These are phyloP conservation scores for Arabidopsis thaliana DNA, from an alignment of 345 rosid species.

Conservation along the genomic window TAIR10.1 NC_003071.7:16249001-16249500, in stretches of 20 bases:
- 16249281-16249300: constrained; percentile 54
- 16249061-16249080: constrained; percentile 91
- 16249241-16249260: constrained; percentile 72
- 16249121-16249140: constrained; percentile 55
- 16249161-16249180: background rate
- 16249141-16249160: constrained; percentile 13
- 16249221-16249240: constrained; percentile 83
- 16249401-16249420: constrained; percentile 86
- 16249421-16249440: constrained; percentile 82
- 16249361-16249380: constrained; percentile 88
- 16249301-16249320: constrained; percentile 64
- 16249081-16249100: constrained; percentile 87
- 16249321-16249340: constrained; percentile 52
- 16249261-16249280: constrained; percentile 66
- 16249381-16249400: constrained; percentile 94
- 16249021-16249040: constrained; percentile 73
- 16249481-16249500: too few relatives aligned
- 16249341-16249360: constrained; percentile 54
- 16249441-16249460: constrained; percentile 79
- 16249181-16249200: constrained; percentile 4
- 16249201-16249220: constrained; percentile 49
- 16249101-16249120: constrained; percentile 86
- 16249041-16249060: constrained; percentile 82
- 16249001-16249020: constrained; percentile 68
- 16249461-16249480: constrained; percentile 72